These are phyloP conservation scores for Rhizopogon rudus DNA, from an alignment of 768 basidiomycete genomes.

Conservation along the genomic window DNA sequence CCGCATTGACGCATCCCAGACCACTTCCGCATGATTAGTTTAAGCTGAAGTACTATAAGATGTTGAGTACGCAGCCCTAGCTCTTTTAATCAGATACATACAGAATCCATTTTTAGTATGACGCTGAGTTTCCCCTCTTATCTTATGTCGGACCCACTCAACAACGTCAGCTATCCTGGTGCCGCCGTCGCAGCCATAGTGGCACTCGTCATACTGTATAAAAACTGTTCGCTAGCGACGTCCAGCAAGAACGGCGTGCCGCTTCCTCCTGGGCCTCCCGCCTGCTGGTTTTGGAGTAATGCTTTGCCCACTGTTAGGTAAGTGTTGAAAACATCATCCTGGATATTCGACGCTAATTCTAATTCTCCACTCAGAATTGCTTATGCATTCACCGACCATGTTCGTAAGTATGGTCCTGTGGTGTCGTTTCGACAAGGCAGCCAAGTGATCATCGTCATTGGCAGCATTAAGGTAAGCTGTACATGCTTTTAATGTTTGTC, in stretches of 20 bases:
- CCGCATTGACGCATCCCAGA: too few relatives aligned
- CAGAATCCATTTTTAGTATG: not conserved
- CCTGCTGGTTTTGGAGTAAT: slow-evolving; percentile 13
- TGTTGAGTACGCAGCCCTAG: slow-evolving; percentile 14
- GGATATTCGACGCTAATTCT: not conserved
- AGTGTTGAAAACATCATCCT: not conserved
- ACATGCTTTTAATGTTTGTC: not conserved
- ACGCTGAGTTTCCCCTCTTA: slow-evolving; percentile 29
- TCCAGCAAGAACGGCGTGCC: slow-evolving; percentile 1
- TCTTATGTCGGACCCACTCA: slow-evolving; percentile 27
- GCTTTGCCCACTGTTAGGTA: slow-evolving; percentile 4
- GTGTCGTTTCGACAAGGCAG: slow-evolving; percentile 47
- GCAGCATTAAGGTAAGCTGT: not conserved
- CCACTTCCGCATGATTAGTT: too few relatives aligned
- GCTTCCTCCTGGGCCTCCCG: slow-evolving; percentile 17
- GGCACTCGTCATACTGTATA: not conserved
- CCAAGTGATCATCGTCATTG: slow-evolving; percentile 12
- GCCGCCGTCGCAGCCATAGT: slow-evolving; percentile 36
- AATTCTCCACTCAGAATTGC: slow-evolving; percentile 6
- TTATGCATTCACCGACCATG: slow-evolving; percentile 44
- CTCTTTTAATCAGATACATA: not conserved
- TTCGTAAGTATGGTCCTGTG: slow-evolving; percentile 53
- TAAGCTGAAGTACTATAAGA: slow-evolving; percentile 13
- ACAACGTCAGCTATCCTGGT: slow-evolving; percentile 39
- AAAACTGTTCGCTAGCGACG: not conserved